Conservation (phyloP, 2,329 filamentous ascomycete genomes). For the Ceratocystis alfenasii region DNA sequence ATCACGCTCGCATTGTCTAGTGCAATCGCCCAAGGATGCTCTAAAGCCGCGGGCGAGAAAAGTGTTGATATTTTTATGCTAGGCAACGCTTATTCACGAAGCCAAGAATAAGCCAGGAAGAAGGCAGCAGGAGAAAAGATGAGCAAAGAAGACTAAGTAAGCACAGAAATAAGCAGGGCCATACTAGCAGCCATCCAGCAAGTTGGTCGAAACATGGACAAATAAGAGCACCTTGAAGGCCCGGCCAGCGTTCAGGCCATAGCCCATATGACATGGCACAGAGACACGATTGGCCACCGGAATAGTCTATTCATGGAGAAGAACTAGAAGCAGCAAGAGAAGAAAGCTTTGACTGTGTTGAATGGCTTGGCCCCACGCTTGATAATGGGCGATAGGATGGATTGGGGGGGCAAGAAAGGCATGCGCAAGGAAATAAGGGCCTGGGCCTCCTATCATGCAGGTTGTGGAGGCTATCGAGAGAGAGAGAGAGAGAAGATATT, state of each 20-base stretch:
- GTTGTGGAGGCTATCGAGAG: background rate
- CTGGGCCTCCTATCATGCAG: background rate
- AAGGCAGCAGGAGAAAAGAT: background rate
- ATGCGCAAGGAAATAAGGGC: background rate
- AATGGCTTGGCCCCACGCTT: background rate
- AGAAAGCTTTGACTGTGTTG: constrained; percentile 4
- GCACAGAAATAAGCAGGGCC: background rate
- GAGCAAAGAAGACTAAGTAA: constrained; percentile 1
- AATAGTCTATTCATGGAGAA: background rate
- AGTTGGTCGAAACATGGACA: background rate
- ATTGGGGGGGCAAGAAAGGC: background rate
- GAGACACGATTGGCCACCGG: constrained; percentile 1
- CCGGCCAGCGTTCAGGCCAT: background rate
- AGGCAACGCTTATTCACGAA: background rate
- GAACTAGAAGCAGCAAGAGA: constrained; percentile 7
- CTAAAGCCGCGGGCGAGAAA: background rate
- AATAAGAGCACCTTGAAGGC: constrained; percentile 1
- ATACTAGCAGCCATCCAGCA: background rate
- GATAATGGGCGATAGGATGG: background rate
- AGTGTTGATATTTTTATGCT: background rate
- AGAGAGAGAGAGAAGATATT: background rate
- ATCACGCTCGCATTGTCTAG: background rate
- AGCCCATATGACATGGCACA: background rate
- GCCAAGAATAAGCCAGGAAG: background rate
- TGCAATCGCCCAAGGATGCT: background rate